Conservation (phyloP, 2,329 filamentous ascomycete genomes). For the Fusarium marasasianum region DNA sequence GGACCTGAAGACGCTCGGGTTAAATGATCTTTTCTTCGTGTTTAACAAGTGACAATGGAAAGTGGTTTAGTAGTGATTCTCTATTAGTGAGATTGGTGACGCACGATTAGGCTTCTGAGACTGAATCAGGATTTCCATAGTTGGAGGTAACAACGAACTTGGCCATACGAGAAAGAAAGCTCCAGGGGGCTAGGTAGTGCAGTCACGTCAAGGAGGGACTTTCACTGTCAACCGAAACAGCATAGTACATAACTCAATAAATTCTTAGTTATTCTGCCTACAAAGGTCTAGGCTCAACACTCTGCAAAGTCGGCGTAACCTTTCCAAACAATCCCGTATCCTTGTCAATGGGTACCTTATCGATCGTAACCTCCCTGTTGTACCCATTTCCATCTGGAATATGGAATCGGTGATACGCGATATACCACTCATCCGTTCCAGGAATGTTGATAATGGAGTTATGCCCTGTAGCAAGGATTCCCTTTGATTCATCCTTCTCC, state of each 20-base stretch:
- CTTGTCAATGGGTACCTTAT: slow-evolving; percentile 50
- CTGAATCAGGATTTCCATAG: background rate
- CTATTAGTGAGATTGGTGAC: no score
- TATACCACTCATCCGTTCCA: slow-evolving; percentile 59
- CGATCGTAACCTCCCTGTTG: slow-evolving; percentile 55
- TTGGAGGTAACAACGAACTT: background rate
- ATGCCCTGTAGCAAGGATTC: slow-evolving; percentile 58
- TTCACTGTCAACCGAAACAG: accelerated
- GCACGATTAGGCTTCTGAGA: no score
- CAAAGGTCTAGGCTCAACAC: slow-evolving; percentile 10
- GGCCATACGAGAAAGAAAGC: accelerated
- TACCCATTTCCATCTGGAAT: slow-evolving; percentile 57
- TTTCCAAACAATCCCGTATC: slow-evolving; percentile 50
- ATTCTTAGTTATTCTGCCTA: accelerated
- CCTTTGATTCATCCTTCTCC: slow-evolving; percentile 51
- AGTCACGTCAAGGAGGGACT: no score
- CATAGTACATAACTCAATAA: accelerated
- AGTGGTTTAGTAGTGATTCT: no score
- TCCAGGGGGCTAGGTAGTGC: background rate
- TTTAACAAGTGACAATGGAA: no score
- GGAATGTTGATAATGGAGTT: slow-evolving; percentile 58
- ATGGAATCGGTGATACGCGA: slow-evolving; percentile 58
- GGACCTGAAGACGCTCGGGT: no score
- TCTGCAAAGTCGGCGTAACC: slow-evolving; percentile 44
- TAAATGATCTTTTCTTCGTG: no score